phyloP scores from a whole-genome alignment of 805 yeast species.

The Suhomyces emberorum region DNA sequence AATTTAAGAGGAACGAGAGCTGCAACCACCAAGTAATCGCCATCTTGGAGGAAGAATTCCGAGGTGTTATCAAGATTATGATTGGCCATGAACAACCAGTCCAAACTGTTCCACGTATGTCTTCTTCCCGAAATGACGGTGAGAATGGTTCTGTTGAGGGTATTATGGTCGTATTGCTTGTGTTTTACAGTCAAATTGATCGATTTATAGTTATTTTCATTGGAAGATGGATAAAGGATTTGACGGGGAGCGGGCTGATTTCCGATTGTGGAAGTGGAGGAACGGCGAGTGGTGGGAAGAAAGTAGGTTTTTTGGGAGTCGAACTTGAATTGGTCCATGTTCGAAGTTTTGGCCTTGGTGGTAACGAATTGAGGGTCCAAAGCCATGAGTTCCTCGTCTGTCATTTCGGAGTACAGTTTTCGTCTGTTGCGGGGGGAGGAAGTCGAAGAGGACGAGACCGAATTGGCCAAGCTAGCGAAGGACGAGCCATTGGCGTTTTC shows the following conservation, averaged over 20 bases:
- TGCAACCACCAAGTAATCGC: constrained; percentile 38
- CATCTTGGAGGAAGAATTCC: constrained; percentile 28
- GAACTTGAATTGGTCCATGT: constrained; percentile 44
- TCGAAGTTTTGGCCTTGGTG: constrained; percentile 33
- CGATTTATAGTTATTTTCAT: constrained; percentile 35
- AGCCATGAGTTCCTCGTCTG: constrained; percentile 52
- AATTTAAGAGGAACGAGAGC: constrained; percentile 29
- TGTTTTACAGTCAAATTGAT: constrained; percentile 46
- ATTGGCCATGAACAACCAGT: constrained; percentile 30
- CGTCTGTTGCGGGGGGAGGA: constrained; percentile 21
- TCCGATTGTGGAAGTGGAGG: constrained; percentile 5
- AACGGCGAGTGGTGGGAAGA: constrained; percentile 7
- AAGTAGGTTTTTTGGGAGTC: constrained; percentile 34
- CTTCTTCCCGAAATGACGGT: constrained; percentile 38
- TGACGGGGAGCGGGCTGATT: constrained; percentile 9
- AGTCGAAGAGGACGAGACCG: constrained; percentile 2
- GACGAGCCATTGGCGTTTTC: background rate
- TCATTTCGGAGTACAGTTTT: constrained; percentile 49
- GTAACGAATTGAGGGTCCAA: constrained; percentile 50
- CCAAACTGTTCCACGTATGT: constrained; percentile 43
- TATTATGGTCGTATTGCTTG: constrained; percentile 21
- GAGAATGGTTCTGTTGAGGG: constrained; percentile 30
- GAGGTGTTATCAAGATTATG: constrained; percentile 6
- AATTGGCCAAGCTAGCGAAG: background rate
- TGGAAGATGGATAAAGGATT: constrained; percentile 25